These are phyloP conservation scores for Epichloe elymi DNA, from an alignment of 2,329 filamentous ascomycete genomes.

Conservation along the genomic window DNA sequence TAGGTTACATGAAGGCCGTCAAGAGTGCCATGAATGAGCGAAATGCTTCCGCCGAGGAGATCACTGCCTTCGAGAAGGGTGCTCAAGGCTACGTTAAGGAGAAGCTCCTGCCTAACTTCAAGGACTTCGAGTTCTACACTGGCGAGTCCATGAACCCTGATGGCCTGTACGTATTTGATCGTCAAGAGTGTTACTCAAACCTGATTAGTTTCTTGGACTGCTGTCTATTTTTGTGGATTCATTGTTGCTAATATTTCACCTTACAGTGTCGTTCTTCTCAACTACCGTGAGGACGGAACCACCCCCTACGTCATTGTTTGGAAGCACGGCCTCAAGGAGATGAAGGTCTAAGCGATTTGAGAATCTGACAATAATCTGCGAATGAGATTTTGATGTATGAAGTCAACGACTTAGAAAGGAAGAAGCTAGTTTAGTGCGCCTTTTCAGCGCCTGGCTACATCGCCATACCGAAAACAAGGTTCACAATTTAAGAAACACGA, in stretches of 20 bases:
- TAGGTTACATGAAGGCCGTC: constrained; percentile 85
- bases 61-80: constrained; percentile 69
- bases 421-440: constrained; percentile 2
- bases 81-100: constrained; percentile 68
- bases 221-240: background rate
- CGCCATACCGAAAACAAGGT: constrained; percentile 7
- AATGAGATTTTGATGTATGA: constrained; percentile 4
- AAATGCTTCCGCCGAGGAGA: constrained; percentile 46
- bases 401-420: constrained; percentile 4
- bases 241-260: constrained; percentile 1
- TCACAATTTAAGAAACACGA: constrained; percentile 3
- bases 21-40: constrained; percentile 56
- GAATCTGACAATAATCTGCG: background rate
- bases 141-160: constrained; percentile 88
- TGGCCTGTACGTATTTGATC: constrained; percentile 59
- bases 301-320: constrained; percentile 84
- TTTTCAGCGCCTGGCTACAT: constrained; percentile 6
- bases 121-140: constrained; percentile 90
- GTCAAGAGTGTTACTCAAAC: background rate
- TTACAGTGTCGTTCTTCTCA: constrained; percentile 70
- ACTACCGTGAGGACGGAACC: constrained; percentile 93
- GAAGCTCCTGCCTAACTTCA: constrained; percentile 70
- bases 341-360: constrained; percentile 64
- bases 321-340: constrained; percentile 84
- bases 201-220: no score